Base-by-base conservation (phyloP, 352 stramenopile species). In the Discostella stelligera region DNA sequence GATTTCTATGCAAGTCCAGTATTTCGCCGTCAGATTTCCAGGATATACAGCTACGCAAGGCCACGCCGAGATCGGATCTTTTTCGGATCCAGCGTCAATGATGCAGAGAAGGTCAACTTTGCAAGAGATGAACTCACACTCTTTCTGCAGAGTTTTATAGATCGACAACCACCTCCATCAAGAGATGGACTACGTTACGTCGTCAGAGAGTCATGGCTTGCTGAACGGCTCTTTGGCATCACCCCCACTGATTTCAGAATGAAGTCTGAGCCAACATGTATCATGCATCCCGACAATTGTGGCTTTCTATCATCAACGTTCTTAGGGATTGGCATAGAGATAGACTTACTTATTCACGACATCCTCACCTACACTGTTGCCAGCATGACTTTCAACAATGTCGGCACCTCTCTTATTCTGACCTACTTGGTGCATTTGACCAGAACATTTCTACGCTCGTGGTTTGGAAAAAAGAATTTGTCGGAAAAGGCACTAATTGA, bases 1-100 rank as follows among this genome's bases (percentile, higher is more conserved):
- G 90, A 97, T 71, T 79, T 98, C n/a, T 97, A 97, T 67, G 83
- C 96, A 61, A 97, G 93, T 55, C 79, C 89, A 20, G 90, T 90
- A 58, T 97, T 95, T 87, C 91, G 94, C 48, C 88, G 87, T 25
- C 93, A 96, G 69, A 58, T 79, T 20, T 73, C 21, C 41, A 83
- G 79, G 64, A 74, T 79, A n/a, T 75, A 70, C 62, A 56, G 16
- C 44, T 74, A 70, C 32, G 66, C 48, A 32, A 54, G 46, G 55
- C 66, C 64, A 54, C 62, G 18, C 9, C 71, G 50, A 58, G n/a
- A 66, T 54, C 46, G 44, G 18, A 23, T 48, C 9, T 67, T 67
- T 54, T 64, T 23, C 20, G 48, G 37, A 41, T 18, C 23, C 49
- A 64, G 56, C 1, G 13, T 10, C 37, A 63, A 52, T 27, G 68